These are phyloP conservation scores for Teratosphaeria destructans DNA, from an alignment of 2,329 filamentous ascomycete species.

Conservation along the genomic window DNA sequence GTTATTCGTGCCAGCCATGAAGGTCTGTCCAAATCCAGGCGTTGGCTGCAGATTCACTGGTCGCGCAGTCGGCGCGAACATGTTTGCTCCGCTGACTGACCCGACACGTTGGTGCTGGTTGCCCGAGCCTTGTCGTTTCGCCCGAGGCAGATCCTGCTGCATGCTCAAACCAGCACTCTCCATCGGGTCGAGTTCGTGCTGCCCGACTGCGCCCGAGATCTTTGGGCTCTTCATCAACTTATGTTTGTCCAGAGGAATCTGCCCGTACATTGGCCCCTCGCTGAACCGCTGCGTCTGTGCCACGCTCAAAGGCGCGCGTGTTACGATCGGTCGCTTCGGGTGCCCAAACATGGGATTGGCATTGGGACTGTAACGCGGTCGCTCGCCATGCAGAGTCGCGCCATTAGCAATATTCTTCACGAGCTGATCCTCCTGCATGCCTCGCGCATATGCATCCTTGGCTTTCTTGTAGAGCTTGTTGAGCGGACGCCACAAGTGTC, in stretches of 20 bases:
- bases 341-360: conserved; percentile 25
- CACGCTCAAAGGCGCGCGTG: conserved; percentile 23
- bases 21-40: conserved; percentile 7
- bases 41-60: background rate
- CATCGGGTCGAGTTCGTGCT: conserved; percentile 9
- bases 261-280: conserved; percentile 22
- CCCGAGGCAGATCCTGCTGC: background rate
- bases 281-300: conserved; percentile 25
- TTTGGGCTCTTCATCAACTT: conserved; percentile 22
- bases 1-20: conserved; percentile 3
- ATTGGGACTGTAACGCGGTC: conserved; percentile 22
- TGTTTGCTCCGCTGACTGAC: background rate
- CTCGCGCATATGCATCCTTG: conserved; percentile 41
- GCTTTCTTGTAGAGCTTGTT: conserved; percentile 52
- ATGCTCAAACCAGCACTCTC: conserved; percentile 1
- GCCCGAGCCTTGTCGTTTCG: background rate
- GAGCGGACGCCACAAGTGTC: conserved; percentile 54
- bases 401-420: conserved; percentile 7
- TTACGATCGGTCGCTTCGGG: conserved; percentile 17
- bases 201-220: conserved; percentile 7
- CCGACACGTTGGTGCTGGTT: conserved; percentile 4
- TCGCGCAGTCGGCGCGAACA: background rate
- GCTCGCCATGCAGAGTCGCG: conserved; percentile 3
- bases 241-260: conserved; percentile 24
- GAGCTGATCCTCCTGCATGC: conserved; percentile 31